Evolutionary conservation across 768 basidiomycete species (phyloP).

Genomic region (Pulveroboletus sp.): DNA sequence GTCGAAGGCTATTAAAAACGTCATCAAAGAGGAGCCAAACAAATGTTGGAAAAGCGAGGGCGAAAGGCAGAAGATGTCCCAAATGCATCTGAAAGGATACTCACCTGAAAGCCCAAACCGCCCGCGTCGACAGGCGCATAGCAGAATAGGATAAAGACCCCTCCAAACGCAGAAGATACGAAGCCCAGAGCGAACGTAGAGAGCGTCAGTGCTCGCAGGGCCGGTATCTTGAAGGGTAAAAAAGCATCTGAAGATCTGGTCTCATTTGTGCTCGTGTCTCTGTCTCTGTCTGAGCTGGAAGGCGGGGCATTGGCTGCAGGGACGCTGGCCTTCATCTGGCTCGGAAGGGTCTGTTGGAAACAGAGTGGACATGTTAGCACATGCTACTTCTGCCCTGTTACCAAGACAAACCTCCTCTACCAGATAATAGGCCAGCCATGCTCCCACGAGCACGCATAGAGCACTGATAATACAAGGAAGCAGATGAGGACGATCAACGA

Average conservation of each 20-base stretch:
- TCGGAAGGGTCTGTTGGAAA: constrained; percentile 4
- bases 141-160: constrained; percentile 54
- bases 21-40: no score
- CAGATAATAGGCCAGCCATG: not conserved
- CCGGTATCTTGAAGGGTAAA: constrained; percentile 44
- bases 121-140: constrained; percentile 54
- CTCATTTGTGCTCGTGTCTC: not conserved
- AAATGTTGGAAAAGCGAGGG: not conserved
- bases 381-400: no score
- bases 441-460: not conserved
- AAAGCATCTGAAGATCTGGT: constrained; percentile 22
- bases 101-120: constrained; percentile 53
- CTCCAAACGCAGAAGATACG: constrained; percentile 29
- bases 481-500: constrained; percentile 8
- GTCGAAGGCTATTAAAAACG: constrained; percentile 39
- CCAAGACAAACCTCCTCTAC: constrained; percentile 7
- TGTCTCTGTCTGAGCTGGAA: not conserved
- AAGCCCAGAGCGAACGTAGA: constrained; percentile 51
- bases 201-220: constrained; percentile 46
- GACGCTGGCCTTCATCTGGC: not conserved
- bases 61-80: not conserved
- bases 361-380: not conserved
- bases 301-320: not conserved
- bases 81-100: no score
- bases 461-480: constrained; percentile 2